phyloP scores from a whole-genome alignment of 2,329 filamentous ascomycete species.

The Sclerotinia nivalis region DNA sequence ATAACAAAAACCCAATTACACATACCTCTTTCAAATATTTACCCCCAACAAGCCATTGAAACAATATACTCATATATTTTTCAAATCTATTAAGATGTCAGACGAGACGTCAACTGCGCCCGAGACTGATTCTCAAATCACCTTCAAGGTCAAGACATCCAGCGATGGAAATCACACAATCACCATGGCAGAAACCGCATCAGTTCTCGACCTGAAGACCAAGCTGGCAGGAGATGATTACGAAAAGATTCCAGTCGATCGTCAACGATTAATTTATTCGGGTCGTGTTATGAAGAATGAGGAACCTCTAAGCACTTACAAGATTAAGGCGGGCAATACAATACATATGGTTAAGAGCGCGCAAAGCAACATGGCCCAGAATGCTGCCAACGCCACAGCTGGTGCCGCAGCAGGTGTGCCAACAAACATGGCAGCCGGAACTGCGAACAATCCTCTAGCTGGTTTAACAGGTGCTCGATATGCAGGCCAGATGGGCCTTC shows the following conservation, averaged over 20 bases:
- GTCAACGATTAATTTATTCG: slow-evolving; percentile 95
- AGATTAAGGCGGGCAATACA: slow-evolving; percentile 94
- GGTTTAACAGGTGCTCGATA: slow-evolving; percentile 91
- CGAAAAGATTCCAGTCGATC: slow-evolving; percentile 82
- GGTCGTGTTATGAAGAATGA: slow-evolving; percentile 95
- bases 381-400: slow-evolving; percentile 49
- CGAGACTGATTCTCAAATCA: slow-evolving; percentile 72
- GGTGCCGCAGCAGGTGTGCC: slow-evolving; percentile 60
- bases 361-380: slow-evolving; percentile 62
- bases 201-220: slow-evolving; percentile 82
- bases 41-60: not conserved
- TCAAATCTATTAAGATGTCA: slow-evolving; percentile 44
- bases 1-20: not conserved
- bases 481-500: slow-evolving; percentile 86
- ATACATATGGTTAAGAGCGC: slow-evolving; percentile 97
- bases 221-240: slow-evolving; percentile 80
- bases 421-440: slow-evolving; percentile 76
- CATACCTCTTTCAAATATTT: not conserved
- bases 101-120: slow-evolving; percentile 57
- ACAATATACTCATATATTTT: not conserved
- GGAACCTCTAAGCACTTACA: slow-evolving; percentile 81
- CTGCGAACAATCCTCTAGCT: slow-evolving; percentile 85
- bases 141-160: slow-evolving; percentile 98
- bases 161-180: slow-evolving; percentile 81
- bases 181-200: slow-evolving; percentile 74